Evolutionary conservation across 495 filamentous ascomycete genomes (phyloP).

Genomic region (Talaromyces wortmannii): DNA sequence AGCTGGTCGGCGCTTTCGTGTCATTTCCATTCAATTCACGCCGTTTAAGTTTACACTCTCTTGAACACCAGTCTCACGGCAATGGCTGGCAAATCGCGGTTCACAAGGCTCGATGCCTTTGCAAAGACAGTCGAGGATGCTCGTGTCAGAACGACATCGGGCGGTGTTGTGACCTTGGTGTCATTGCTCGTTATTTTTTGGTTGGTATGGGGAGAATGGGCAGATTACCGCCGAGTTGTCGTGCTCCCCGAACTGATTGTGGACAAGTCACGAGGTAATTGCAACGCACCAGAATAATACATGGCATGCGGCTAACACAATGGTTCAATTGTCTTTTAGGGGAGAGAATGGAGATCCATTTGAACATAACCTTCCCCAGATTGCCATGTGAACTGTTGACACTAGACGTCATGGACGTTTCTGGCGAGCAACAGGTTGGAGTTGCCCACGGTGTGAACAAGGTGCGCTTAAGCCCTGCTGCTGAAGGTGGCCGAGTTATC

Average conservation of each 20-base stretch:
- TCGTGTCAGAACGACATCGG: constrained; percentile 91
- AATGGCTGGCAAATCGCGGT: constrained; percentile 65
- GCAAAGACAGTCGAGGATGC: constrained; percentile 99
- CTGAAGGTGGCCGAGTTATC: constrained; percentile 74
- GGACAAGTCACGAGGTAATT: constrained; percentile 85
- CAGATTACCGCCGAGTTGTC: constrained; percentile 79
- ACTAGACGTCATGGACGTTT: constrained; percentile 98
- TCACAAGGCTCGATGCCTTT: constrained; percentile 95
- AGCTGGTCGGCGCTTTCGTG: constrained; percentile 2
- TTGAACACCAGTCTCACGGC: constrained; percentile 10
- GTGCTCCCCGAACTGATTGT: constrained; percentile 92
- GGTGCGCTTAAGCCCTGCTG: constrained; percentile 63
- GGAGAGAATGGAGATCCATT: constrained; percentile 96
- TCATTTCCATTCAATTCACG: not conserved
- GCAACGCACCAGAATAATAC: not conserved
- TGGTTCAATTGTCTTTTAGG: constrained; percentile 38
- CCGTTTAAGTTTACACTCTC: not conserved
- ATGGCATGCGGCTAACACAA: not conserved
- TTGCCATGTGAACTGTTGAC: constrained; percentile 93
- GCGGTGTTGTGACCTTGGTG: constrained; percentile 88
- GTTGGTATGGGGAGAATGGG: constrained; percentile 92
- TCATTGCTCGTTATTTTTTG: constrained; percentile 82
- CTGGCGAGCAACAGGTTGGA: constrained; percentile 89
- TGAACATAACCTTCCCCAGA: constrained; percentile 94
- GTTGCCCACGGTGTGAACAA: constrained; percentile 89